Conservation (phyloP, 257 asterid genomes). For the Knoxia roxburghii region DNA sequence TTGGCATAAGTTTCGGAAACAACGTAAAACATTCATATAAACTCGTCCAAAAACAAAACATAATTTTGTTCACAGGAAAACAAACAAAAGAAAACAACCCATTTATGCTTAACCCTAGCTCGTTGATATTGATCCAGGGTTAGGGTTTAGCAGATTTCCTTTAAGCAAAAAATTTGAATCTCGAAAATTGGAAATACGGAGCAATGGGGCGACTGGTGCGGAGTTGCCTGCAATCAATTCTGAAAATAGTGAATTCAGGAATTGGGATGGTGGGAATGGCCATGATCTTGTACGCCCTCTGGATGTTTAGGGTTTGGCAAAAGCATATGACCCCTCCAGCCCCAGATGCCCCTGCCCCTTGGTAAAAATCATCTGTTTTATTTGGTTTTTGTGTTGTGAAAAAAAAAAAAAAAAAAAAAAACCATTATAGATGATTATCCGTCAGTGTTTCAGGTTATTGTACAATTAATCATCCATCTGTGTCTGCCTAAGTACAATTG, state of each 20-base stretch:
- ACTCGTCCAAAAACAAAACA: no score
- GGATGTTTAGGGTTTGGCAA: constrained; percentile 86
- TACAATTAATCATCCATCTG: no score
- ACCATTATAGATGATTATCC: no score
- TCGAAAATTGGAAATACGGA: neutral
- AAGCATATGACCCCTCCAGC: constrained; percentile 34
- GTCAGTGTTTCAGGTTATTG: no score
- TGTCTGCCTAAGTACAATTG: no score
- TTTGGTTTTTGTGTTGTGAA: neutral
- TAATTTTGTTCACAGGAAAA: neutral
- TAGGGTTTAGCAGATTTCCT: constrained; percentile 8
- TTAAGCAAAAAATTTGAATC: neutral
- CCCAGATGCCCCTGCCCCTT: constrained; percentile 45
- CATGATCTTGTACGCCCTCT: constrained; percentile 65
- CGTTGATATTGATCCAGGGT: constrained; percentile 11
- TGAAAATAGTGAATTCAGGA: constrained; percentile 64
- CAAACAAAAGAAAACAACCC: neutral
- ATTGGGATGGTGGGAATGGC: constrained; percentile 80
- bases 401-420: no score
- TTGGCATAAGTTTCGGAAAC: constrained; percentile 5
- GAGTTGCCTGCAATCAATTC: constrained; percentile 59
- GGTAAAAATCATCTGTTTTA: constrained; percentile 32
- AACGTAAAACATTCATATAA: no score
- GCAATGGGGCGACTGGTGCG: constrained; percentile 68
- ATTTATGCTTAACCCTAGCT: constrained; percentile 10